A percentile compares a stretch with the other conserved stretches of the same genome.
Evolutionary conservation across 441 rosid genomes (phyloP).

Genomic region (Gossypium schwendimanii): DNA sequence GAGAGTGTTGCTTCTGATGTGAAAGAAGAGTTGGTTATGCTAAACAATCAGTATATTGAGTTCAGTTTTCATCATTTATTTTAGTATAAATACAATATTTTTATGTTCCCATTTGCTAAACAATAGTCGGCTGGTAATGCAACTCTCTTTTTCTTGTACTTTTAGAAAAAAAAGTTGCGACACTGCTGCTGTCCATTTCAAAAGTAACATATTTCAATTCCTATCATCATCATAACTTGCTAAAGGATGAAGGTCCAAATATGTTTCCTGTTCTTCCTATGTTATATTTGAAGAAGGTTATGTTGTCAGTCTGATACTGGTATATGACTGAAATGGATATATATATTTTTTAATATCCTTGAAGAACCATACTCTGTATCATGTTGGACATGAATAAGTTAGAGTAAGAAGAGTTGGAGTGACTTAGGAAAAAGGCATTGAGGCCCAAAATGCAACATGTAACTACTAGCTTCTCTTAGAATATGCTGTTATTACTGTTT

Average conservation of each 20-base stretch:
- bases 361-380: not conserved
- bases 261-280: not conserved
- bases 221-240: not conserved
- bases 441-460: not conserved
- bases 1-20: not conserved
- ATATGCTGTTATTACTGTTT: not conserved
- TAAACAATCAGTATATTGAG: not conserved
- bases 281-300: not conserved
- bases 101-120: not conserved
- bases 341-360: no score
- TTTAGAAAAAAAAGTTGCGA: not conserved
- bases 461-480: not conserved
- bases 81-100: not conserved
- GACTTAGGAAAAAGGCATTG: not conserved
- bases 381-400: not conserved
- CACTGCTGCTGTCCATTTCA: not conserved
- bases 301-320: not conserved
- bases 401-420: not conserved
- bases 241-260: not conserved
- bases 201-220: not conserved
- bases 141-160: not conserved
- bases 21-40: not conserved
- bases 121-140: not conserved
- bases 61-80: not conserved
- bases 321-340: not conserved